Evolutionary conservation across 805 yeast genomes (phyloP), one percentile per base, ranked within the genome.

Genomic region (Kodamaea restingae): DNA sequence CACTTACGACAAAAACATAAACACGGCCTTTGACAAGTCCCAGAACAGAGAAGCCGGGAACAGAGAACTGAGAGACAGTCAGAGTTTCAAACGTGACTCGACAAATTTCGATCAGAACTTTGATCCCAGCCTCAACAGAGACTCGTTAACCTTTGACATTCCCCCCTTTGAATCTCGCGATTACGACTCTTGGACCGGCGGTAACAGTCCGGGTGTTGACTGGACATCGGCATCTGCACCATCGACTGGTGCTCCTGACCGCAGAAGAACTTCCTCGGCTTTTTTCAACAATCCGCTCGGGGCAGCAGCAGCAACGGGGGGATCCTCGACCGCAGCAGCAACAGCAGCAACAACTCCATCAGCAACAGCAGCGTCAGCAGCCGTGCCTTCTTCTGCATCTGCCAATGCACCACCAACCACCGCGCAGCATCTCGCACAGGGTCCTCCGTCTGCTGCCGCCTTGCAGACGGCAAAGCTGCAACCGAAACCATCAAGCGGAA

Each of bases 241-340:
- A 12, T 26, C 42, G n/a, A 28, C 20, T 11, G 32, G 27, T 29
- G 24, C 38, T 12, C 33, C 28, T 12, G 65, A 72, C 44, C 67
- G 78, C 50, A 67, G 80, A 61, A 67, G 81, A 64, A 72, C 75
- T 33, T 65, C 75, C 8, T 72, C 79, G 24, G 73, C 74, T 11
- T 76, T 76, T 52, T 76, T 75, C 61, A 70, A 60, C 40, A 44
- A 39, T 33, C 46, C 56, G 40, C 21, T 43, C 22, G 20, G 30
- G 18, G 12, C 43, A 3, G 42, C 47, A 4, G 40, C 44, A 8
- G 46, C 45, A 38, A 38, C n/a, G n/a, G n/a, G n/a, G n/a, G n/a
- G n/a, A n/a, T n/a, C n/a, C n/a, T n/a, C n/a, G n/a, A n/a, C n/a
- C n/a, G n/a, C n/a, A n/a, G n/a, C n/a, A n/a, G n/a, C n/a, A n/a